Evolutionary conservation across 2,329 filamentous ascomycete genomes (phyloP).

Genomic region (Ophiostoma himal-ulmi): DNA sequence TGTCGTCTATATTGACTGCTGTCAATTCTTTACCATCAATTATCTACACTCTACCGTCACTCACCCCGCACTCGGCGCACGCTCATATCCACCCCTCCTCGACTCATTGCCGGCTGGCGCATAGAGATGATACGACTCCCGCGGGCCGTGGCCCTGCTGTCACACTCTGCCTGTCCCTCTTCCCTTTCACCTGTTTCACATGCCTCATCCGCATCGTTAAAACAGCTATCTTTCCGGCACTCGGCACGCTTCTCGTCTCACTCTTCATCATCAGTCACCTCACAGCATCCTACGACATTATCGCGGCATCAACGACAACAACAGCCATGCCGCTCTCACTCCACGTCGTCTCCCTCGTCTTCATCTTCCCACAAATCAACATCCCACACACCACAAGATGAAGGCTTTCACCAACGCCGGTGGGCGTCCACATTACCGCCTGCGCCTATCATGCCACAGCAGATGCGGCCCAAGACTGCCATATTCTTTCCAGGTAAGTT

Average conservation of each 20-base stretch:
- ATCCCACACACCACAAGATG: background rate
- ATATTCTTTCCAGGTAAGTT: conserved; percentile 54
- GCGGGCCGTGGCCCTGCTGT: conserved; percentile 15
- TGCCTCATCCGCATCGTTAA: too few relatives aligned
- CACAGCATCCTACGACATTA: background rate
- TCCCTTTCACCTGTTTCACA: background rate
- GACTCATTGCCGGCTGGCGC: background rate
- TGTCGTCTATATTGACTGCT: background rate
- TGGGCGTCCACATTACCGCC: conserved; percentile 17
- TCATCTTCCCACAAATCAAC: background rate
- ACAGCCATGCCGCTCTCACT: background rate
- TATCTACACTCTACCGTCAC: too few relatives aligned
- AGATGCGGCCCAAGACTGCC: conserved; percentile 42
- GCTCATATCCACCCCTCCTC: too few relatives aligned
- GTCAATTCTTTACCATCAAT: too few relatives aligned
- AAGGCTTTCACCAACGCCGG: conserved; percentile 3
- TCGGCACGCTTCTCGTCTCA: background rate
- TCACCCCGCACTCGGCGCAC: too few relatives aligned
- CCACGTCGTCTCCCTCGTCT: background rate
- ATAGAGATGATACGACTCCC: conserved; percentile 21
- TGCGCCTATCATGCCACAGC: background rate
- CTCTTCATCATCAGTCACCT: background rate
- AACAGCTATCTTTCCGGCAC: background rate
- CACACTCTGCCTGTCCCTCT: background rate
- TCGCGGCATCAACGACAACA: background rate